Evolutionary conservation across 805 yeast species (phyloP), one percentile per base, ranked within the genome.

Genomic region (Ogataea kodamae): DNA sequence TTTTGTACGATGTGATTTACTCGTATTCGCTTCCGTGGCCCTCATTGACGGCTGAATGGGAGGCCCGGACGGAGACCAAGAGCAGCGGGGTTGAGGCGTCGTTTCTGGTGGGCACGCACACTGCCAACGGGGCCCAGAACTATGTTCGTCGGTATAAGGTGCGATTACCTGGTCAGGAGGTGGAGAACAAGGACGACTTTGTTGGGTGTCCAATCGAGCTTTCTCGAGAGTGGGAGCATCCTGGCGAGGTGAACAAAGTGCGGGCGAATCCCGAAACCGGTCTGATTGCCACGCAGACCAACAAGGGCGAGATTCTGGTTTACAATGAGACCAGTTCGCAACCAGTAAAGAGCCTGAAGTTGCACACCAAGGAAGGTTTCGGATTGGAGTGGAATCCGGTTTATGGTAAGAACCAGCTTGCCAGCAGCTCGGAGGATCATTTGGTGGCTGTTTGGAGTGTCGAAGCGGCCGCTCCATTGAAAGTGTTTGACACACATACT

Each of bases 361-460:
- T 64, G 50, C 95, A 86, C 59, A 59, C 64, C 9, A 65, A 61
- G 35, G 87, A 80, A 46, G 95, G 94, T 1, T 76, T 68, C 51
- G 83, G 81, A 2, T 58, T 87, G 30, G 78, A 79, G 42, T 86
- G 95, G 94, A 62, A 72, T 37, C 62, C 67, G 14, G 43, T 43
- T 15, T 45, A 42, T 21, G 50, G 43, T 4, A 57, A 57, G 17
- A 64, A 70, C 23, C 57, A 57, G 39, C 66, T 87, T 18, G 61
- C 78, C 9, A 67, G 88, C 2, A 83, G 85, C 2, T 69, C 86
- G 4, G 76, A 74, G 40, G 95, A 85, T 54, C 58, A 71, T 10
- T 72, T 73, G 17, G 74, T 85, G 25, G 85, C 85, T 0, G 51
- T 80, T 23, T 86, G 95, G 95, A 82, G 81, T 44, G 48, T 74